Evolutionary conservation across 1,284 basidiomycete genomes (phyloP).

Genomic region (Apiotrichum sp.): DNA sequence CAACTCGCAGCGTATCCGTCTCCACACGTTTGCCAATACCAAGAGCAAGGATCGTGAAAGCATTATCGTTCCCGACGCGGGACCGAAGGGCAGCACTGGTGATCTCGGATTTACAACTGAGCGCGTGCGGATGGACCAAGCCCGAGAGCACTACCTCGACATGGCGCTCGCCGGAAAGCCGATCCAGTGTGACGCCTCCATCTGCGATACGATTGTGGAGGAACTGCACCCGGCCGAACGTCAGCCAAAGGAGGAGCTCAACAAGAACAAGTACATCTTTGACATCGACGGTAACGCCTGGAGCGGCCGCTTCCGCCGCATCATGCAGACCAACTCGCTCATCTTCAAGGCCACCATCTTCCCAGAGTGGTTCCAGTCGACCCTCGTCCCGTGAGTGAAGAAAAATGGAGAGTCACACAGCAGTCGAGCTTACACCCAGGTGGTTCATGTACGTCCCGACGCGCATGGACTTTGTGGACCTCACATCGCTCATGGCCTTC

Average conservation of each 20-base stretch:
- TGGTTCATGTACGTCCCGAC: slow-evolving; percentile 46
- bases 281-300: slow-evolving; percentile 52
- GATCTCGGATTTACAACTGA: slow-evolving; percentile 20
- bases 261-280: slow-evolving; percentile 47
- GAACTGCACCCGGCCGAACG: slow-evolving; percentile 44
- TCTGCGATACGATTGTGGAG: slow-evolving; percentile 33
- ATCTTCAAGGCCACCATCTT: slow-evolving; percentile 49
- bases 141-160: slow-evolving; percentile 36
- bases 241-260: slow-evolving; percentile 33
- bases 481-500: slow-evolving; percentile 43
- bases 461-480: slow-evolving; percentile 44
- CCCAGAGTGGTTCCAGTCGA: slow-evolving; percentile 44
- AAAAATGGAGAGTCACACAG: no score
- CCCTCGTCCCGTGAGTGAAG: slow-evolving; percentile 34
- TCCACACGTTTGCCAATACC: slow-evolving; percentile 46
- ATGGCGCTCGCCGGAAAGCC: slow-evolving; percentile 34
- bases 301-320: slow-evolving; percentile 40
- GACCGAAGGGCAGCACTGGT: neutral
- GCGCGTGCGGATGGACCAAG: slow-evolving; percentile 11
- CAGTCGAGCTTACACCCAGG: no score
- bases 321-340: slow-evolving; percentile 49
- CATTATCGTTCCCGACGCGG: slow-evolving; percentile 29
- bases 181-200: slow-evolving; percentile 44
- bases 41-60: slow-evolving; percentile 17
- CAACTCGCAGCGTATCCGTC: slow-evolving; percentile 46